Percentiles rank a stretch among this genome's conserved stretches.
These are phyloP conservation scores for Arxiozyma slooffiae DNA, from an alignment of 1,139 yeast species.

Conservation along the genomic window DNA sequence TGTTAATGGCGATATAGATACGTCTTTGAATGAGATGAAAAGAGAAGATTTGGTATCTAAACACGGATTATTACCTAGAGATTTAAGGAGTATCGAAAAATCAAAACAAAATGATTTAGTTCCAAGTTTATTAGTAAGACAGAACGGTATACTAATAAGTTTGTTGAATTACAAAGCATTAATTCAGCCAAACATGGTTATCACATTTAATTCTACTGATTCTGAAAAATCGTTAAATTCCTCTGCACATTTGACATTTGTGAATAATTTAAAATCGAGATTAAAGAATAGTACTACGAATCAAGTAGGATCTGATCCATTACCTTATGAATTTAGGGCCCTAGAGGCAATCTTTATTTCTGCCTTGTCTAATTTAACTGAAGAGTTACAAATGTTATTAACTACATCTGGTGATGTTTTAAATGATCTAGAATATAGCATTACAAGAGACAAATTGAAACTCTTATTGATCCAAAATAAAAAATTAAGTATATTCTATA, in stretches of 20 bases:
- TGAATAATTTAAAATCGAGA: constrained; percentile 22
- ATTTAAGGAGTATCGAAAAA: constrained; percentile 52
- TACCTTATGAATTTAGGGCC: constrained; percentile 74
- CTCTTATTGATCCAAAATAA: constrained; percentile 75
- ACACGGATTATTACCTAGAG: constrained; percentile 30
- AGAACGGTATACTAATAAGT: constrained; percentile 52
- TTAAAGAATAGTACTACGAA: constrained; percentile 24
- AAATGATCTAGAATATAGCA: constrained; percentile 68
- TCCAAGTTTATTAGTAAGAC: constrained; percentile 59
- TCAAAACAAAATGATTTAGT: constrained; percentile 41
- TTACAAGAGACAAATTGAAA: constrained; percentile 73
- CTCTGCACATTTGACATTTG: constrained; percentile 26
- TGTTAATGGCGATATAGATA: constrained; percentile 43
- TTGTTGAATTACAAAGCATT: constrained; percentile 61
- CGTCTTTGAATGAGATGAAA: constrained; percentile 52
- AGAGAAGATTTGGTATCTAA: constrained; percentile 38
- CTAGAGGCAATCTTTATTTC: constrained; percentile 79
- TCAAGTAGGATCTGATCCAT: constrained; percentile 18
- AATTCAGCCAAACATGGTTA: constrained; percentile 52
- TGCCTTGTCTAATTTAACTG: constrained; percentile 72
- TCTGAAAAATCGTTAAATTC: constrained; percentile 24
- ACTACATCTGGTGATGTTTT: constrained; percentile 68
- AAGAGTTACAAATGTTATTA: constrained; percentile 71
- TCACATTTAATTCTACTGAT: constrained; percentile 47
- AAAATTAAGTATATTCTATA: constrained; percentile 68